Evolutionary conservation across 176 grass and related monocot genomes (phyloP).

Genomic region (Oryza nivara): DNA sequence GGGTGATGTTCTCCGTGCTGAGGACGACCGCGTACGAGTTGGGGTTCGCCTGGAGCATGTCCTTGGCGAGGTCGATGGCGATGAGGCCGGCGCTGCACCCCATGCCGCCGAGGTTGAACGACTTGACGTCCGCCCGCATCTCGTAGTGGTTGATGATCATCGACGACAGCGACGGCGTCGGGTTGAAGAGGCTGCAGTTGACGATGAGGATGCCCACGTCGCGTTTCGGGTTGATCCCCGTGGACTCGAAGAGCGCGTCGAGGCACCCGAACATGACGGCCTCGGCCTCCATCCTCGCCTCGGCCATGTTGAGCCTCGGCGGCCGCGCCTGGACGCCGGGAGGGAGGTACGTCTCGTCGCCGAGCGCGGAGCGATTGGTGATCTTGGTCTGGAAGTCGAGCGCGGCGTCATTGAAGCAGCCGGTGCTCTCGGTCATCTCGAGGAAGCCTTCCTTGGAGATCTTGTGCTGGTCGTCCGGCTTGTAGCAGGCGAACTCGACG

Average conservation of each 20-base stretch:
- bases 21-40: conserved; percentile 62
- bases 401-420: conserved; percentile 45
- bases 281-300: conserved; percentile 67
- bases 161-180: conserved; percentile 72
- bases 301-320: conserved; percentile 64
- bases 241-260: conserved; percentile 58
- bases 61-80: conserved; percentile 75
- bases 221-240: conserved; percentile 59
- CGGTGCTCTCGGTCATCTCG: conserved; percentile 71
- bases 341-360: conserved; percentile 70
- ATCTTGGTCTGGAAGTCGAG: conserved; percentile 82
- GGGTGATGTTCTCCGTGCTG: conserved; percentile 82
- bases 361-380: conserved; percentile 61
- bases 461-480: conserved; percentile 60
- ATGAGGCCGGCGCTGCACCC: conserved; percentile 82
- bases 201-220: conserved; percentile 72
- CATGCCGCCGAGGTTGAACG: conserved; percentile 83
- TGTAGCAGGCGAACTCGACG: conserved; percentile 78
- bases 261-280: conserved; percentile 79
- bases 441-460: conserved; percentile 68
- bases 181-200: conserved; percentile 85
- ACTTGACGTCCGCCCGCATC: conserved; percentile 73
- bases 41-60: conserved; percentile 68
- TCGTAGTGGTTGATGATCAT: conserved; percentile 81
- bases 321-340: conserved; percentile 60